Conservation (phyloP, 768 basidiomycete genomes). For the Mycena belliarum region DNA sequence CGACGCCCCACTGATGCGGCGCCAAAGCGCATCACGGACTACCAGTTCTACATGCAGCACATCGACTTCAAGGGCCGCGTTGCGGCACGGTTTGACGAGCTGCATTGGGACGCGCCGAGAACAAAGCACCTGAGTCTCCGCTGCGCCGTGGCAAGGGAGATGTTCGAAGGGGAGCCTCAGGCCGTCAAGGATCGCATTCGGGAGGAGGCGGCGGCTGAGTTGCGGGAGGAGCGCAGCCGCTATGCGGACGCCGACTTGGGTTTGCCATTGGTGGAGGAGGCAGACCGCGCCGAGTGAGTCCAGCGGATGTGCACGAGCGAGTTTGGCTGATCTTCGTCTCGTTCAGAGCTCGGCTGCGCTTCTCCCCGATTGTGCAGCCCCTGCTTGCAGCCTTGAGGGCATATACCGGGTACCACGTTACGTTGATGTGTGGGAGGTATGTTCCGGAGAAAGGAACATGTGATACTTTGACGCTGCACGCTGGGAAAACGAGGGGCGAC, state of each 20-base stretch:
- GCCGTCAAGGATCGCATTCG: background rate
- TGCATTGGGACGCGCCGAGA: background rate
- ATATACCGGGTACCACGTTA: background rate
- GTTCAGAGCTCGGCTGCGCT: background rate
- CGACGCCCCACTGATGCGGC: background rate
- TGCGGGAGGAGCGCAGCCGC: background rate
- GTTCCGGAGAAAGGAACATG: no score
- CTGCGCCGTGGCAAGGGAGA: background rate
- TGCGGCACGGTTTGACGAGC: slow-evolving; percentile 40
- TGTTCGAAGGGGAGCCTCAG: background rate
- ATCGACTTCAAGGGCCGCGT: slow-evolving; percentile 28
- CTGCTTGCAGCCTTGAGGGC: background rate
- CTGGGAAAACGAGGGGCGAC: background rate
- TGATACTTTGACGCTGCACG: background rate
- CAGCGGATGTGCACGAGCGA: background rate
- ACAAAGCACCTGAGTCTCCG: background rate
- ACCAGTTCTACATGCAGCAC: background rate
- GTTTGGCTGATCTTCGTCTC: background rate
- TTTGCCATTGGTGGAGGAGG: background rate
- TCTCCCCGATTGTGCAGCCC: background rate
- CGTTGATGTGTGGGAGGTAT: background rate
- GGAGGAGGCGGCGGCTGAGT: background rate
- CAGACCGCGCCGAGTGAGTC: background rate
- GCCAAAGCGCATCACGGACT: background rate
- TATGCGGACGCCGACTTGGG: background rate